phyloP scores from a whole-genome alignment of 192 early-diverging fungal genomes.

The Podila clonocystis region DNA sequence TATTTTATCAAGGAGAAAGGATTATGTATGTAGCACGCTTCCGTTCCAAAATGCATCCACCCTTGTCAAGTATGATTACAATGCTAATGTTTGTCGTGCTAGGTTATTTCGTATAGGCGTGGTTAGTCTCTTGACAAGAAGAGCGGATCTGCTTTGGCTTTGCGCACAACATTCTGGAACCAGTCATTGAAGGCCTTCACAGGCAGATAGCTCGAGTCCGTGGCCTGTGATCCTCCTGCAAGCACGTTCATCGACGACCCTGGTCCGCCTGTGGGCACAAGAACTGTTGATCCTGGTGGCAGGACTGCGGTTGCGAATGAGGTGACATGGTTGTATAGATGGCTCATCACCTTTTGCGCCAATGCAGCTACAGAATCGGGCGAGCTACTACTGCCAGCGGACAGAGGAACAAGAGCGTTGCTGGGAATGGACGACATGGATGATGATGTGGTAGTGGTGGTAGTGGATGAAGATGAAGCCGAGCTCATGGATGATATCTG shows the following conservation, averaged over 20 bases:
- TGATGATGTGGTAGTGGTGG: conserved; percentile 20
- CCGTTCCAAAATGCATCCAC: no score
- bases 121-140: conserved; percentile 46
- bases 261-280: conserved; percentile 63
- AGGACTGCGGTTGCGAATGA: conserved; percentile 68
- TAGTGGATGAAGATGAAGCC: conserved; percentile 4
- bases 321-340: conserved; percentile 81
- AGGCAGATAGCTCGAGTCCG: conserved; percentile 60
- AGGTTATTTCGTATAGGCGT: background rate
- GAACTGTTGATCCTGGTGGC: conserved; percentile 59
- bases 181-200: conserved; percentile 82
- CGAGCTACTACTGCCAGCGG: conserved; percentile 1
- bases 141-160: conserved; percentile 76
- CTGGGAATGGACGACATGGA: conserved; percentile 7
- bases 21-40: background rate
- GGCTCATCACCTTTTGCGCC: conserved; percentile 69
- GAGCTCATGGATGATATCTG: conserved; percentile 50
- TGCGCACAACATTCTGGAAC: conserved; percentile 80
- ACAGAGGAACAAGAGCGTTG: conserved; percentile 44
- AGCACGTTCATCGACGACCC: conserved; percentile 46
- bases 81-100: no score
- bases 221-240: background rate
- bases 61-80: background rate
- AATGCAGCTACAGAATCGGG: conserved; percentile 63
- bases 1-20: background rate